Conservation (phyloP, 768 basidiomycete species). For the Mycena vulgaris region DNA sequence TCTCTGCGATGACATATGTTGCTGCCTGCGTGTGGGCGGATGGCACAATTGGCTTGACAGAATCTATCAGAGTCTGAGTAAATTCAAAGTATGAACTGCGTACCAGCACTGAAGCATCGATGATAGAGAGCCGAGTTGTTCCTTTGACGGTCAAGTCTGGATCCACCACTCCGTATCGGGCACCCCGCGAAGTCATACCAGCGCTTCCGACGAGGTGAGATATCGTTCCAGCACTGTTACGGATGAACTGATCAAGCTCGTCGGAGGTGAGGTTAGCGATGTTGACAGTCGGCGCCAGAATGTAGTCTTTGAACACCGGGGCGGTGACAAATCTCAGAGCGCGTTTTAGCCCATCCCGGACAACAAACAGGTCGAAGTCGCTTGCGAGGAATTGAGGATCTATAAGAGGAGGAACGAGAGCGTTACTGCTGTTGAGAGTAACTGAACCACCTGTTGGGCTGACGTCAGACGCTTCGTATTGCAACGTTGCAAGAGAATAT, state of each 20-base stretch:
- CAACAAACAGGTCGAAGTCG: slow-evolving; percentile 34
- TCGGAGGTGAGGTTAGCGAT: background rate
- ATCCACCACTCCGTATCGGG: no score
- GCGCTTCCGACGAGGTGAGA: slow-evolving; percentile 39
- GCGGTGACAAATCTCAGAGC: slow-evolving; percentile 26
- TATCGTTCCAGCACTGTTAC: slow-evolving; percentile 16
- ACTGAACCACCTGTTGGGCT: slow-evolving; percentile 42
- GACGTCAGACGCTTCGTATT: background rate
- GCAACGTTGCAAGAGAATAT: background rate
- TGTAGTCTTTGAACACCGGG: slow-evolving; percentile 39
- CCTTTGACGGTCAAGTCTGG: slow-evolving; percentile 36
- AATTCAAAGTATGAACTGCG: background rate
- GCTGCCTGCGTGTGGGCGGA: slow-evolving; percentile 9
- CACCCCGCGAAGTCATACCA: slow-evolving; percentile 36
- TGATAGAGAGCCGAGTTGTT: slow-evolving; percentile 44
- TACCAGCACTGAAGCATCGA: slow-evolving; percentile 47
- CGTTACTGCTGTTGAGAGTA: slow-evolving; percentile 44
- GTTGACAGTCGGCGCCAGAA: background rate
- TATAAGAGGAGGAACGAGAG: slow-evolving; percentile 45
- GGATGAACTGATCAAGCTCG: slow-evolving; percentile 33
- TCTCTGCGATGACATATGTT: no score
- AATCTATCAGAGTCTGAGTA: no score
- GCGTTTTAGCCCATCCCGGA: slow-evolving; percentile 42
- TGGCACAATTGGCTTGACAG: background rate
- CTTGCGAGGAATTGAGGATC: slow-evolving; percentile 39